A percentile compares a stretch with the other conserved stretches of the same genome.
Conservation (phyloP, 1,284 basidiomycete species). For the Volvariella surrecta region DNA sequence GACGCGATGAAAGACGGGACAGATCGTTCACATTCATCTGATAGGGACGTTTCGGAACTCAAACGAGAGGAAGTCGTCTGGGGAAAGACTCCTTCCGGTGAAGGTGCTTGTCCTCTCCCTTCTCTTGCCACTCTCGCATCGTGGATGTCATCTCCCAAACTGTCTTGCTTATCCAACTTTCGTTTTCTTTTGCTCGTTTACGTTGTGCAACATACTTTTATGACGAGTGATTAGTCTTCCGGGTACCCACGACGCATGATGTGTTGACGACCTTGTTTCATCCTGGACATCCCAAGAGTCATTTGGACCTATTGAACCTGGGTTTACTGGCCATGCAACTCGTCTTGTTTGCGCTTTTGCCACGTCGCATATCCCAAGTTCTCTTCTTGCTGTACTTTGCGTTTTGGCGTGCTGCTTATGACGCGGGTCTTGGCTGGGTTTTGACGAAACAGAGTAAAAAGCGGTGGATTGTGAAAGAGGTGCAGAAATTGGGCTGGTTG, state of each 20-base stretch:
- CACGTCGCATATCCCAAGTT: conserved; percentile 42
- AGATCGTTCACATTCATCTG: not conserved
- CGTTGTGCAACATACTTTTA: not conserved
- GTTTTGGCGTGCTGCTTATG: conserved; percentile 91
- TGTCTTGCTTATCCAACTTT: conserved; percentile 4
- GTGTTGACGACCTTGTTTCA: conserved; percentile 88
- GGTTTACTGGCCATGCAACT: conserved; percentile 74
- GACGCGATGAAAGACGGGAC: conserved; percentile 9
- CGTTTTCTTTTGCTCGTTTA: conserved; percentile 2
- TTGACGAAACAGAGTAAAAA: conserved; percentile 91
- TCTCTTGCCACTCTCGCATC: too few relatives aligned
- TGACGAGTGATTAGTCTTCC: conserved; percentile 63
- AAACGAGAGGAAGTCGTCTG: conserved; percentile 61
- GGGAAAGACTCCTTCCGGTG: conserved; percentile 81
- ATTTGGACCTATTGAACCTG: conserved; percentile 85
- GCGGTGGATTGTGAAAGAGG: conserved; percentile 84
- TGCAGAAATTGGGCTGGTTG: conserved; percentile 82
- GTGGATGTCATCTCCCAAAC: conserved; percentile 4
- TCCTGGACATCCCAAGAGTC: conserved; percentile 84
- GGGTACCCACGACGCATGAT: conserved; percentile 92
- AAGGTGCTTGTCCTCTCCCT: conserved; percentile 43
- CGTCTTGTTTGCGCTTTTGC: conserved; percentile 63
- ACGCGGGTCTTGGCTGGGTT: conserved; percentile 90
- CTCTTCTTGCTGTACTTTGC: conserved; percentile 87
- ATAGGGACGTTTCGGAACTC: not conserved